Evolutionary conservation across 306 rosid species (phyloP).

Genomic region (Hippophae rhamnoides): DNA sequence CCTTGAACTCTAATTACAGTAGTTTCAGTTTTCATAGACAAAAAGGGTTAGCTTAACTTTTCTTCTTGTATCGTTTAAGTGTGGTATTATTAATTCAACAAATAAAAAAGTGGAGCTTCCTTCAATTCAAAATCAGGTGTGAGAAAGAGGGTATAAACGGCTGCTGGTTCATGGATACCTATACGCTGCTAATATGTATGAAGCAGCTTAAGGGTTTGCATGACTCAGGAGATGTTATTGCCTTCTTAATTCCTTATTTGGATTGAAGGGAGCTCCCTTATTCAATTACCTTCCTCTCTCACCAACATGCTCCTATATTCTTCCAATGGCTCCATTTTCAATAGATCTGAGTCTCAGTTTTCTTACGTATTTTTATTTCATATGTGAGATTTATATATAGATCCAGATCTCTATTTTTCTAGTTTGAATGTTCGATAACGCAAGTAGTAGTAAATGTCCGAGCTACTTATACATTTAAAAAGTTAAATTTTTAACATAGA

Average conservation of each 20-base stretch:
- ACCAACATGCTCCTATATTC: too few species aligned
- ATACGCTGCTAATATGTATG: constrained; percentile 16
- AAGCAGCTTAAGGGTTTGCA: constrained; percentile 31
- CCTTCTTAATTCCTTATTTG: constrained; percentile 28
- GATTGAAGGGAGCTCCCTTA: constrained; percentile 41
- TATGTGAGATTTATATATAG: too few species aligned
- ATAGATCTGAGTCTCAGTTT: too few species aligned
- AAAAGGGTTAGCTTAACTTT: background rate
- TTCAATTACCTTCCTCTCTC: background rate
- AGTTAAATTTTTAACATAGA: too few species aligned
- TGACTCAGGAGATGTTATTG: constrained; percentile 31
- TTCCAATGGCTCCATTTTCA: too few species aligned
- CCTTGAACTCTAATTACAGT: background rate
- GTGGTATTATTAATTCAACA: background rate
- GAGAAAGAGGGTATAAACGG: constrained; percentile 16
- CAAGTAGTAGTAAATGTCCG: too few species aligned
- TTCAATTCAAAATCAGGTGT: constrained; percentile 21
- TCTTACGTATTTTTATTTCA: too few species aligned
- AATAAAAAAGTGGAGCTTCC: constrained; percentile 21
- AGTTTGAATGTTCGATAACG: too few species aligned
- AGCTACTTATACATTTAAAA: too few species aligned
- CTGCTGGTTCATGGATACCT: constrained; percentile 38
- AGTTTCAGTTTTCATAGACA: background rate
- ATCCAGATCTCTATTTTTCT: too few species aligned
- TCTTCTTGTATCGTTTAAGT: too few species aligned